These are phyloP conservation scores for Blechomonas ayalai DNA, from an alignment of 208 protist genomes.

Conservation along the genomic window DNA sequence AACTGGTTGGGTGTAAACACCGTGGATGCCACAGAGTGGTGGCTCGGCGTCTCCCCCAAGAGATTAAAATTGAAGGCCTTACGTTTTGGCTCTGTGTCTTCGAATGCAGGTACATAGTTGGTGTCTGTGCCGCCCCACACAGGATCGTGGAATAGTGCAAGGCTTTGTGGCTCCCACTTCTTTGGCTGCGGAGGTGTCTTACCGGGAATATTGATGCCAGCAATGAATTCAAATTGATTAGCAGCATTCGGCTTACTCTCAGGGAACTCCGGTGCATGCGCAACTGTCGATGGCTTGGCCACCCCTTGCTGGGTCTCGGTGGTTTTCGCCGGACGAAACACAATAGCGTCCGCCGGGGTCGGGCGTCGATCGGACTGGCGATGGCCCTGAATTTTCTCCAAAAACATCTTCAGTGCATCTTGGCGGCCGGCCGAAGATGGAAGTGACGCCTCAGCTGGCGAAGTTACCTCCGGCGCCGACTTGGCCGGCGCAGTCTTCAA, in stretches of 20 bases:
- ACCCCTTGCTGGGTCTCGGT: constrained; percentile 1
- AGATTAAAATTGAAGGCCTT: too few relatives aligned
- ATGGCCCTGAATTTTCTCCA: constrained; percentile 26
- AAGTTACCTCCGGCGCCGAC: neutral
- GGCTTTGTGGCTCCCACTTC: constrained; percentile 7
- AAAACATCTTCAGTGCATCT: constrained; percentile 17
- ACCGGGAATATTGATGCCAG: constrained; percentile 63
- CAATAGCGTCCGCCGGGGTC: constrained; percentile 2
- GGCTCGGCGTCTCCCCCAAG: too few relatives aligned
- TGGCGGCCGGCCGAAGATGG: too few relatives aligned
- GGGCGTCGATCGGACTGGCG: constrained; percentile 3
- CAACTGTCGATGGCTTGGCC: neutral
- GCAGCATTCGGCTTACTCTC: constrained; percentile 7
- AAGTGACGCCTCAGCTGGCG: neutral
- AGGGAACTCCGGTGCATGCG: constrained; percentile 7
- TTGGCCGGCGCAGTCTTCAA: constrained; percentile 17
- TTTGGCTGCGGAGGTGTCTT: constrained; percentile 9
- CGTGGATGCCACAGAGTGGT: too few relatives aligned
- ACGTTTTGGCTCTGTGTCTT: too few relatives aligned
- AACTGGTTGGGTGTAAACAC: too few relatives aligned
- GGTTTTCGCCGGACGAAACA: constrained; percentile 11
- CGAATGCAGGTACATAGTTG: too few relatives aligned
- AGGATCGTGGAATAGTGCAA: constrained; percentile 75
- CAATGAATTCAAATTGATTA: constrained; percentile 48
- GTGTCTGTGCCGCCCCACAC: constrained; percentile 36